Percentiles rank a stretch among this genome's conserved stretches.
phyloP scores from a whole-genome alignment of 2,329 filamentous ascomycete genomes.

The Ilyonectria robusta region DNA sequence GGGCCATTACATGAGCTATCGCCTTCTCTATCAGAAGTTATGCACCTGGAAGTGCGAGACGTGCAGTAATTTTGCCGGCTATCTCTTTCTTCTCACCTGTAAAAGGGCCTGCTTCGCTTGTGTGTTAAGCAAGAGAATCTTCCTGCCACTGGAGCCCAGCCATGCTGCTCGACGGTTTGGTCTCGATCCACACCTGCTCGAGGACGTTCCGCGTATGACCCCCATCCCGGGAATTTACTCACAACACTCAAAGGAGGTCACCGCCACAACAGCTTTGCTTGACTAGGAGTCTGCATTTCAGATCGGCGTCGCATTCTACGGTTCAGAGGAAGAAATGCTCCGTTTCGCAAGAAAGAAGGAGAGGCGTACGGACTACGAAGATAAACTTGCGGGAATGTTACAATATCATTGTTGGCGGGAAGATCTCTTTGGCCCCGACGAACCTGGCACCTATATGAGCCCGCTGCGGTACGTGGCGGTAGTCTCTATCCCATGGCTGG shows the following conservation, averaged over 20 bases:
- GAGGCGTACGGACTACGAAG: too few relatives aligned
- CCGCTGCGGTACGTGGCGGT: too few relatives aligned
- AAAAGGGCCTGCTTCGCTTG: slow-evolving; percentile 13
- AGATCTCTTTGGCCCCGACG: too few relatives aligned
- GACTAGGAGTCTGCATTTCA: not conserved
- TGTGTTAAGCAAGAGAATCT: not conserved
- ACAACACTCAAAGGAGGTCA: not conserved
- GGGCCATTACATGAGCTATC: not conserved
- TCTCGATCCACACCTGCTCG: not conserved
- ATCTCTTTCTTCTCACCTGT: not conserved
- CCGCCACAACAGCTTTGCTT: too few relatives aligned
- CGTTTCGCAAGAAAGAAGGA: too few relatives aligned
- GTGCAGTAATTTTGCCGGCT: slow-evolving; percentile 19
- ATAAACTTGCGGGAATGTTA: too few relatives aligned
- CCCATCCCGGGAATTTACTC: not conserved
- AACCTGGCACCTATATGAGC: too few relatives aligned
- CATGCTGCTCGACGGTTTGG: not conserved
- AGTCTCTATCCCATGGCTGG: too few relatives aligned
- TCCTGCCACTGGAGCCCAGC: not conserved
- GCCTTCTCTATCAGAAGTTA: not conserved
- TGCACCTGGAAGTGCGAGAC: not conserved
- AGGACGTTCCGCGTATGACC: not conserved
- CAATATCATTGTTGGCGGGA: too few relatives aligned
- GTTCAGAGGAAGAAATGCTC: too few relatives aligned
- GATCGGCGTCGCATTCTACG: not conserved